A percentile compares a stretch with the other conserved stretches of the same genome.
Evolutionary conservation across 108 stramenopile species (phyloP).

Genomic region (Cyclotella choctawhatcheeana): DNA sequence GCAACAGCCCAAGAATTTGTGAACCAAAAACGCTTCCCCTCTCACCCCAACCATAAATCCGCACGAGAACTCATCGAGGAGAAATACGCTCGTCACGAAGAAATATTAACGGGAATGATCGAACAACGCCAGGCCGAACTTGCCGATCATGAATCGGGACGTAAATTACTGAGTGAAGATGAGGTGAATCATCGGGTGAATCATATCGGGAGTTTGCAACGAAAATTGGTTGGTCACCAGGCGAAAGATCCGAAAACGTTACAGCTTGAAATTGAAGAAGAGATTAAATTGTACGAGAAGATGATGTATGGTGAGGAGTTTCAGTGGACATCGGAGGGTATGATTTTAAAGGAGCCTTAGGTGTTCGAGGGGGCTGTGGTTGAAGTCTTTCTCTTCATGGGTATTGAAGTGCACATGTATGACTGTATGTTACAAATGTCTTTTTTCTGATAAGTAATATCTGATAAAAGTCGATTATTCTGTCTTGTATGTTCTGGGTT

Average conservation of each 20-base stretch:
- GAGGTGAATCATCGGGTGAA: neutral
- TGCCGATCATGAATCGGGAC: conserved; percentile 22
- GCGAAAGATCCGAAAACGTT: conserved; percentile 10
- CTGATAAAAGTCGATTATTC: no score
- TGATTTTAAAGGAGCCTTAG: conserved; percentile 22
- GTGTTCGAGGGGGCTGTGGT: no score
- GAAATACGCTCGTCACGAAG: conserved; percentile 10
- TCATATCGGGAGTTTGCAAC: neutral
- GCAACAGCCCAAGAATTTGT: conserved; percentile 18
- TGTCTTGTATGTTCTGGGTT: no score
- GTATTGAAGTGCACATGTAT: no score
- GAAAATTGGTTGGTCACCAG: neutral
- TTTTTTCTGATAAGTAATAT: no score
- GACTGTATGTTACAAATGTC: no score
- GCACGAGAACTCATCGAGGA: conserved; percentile 5
- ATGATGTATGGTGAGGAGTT: conserved; percentile 28
- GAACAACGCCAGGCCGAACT: conserved; percentile 8
- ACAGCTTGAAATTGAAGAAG: conserved; percentile 17
- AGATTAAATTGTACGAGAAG: conserved; percentile 18
- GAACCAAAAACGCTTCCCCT: conserved; percentile 1
- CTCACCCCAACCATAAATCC: conserved; percentile 1
- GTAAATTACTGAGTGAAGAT: conserved; percentile 15
- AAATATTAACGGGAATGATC: neutral
- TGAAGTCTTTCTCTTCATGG: no score
- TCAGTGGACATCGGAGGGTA: conserved; percentile 14